Conservation (phyloP, 1,284 basidiomycete genomes). For the Marasmius sp. region DNA sequence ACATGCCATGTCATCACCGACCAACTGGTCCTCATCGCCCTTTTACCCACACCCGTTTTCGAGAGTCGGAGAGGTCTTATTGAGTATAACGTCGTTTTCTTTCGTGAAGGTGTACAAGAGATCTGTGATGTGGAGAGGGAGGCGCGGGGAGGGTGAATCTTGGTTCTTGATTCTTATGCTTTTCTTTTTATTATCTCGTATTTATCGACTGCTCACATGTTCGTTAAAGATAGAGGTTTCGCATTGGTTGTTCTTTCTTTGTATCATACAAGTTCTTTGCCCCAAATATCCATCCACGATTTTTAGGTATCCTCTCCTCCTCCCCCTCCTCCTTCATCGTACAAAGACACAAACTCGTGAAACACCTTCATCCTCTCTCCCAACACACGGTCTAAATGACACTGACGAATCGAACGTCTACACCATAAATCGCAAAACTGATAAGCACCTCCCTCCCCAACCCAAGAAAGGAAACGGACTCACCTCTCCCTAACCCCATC, state of each 20-base stretch:
- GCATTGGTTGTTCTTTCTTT: not conserved
- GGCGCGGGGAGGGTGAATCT: constrained; percentile 37
- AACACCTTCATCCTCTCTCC: constrained; percentile 44
- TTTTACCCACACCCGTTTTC: constrained; percentile 80
- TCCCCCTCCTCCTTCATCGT: constrained; percentile 31
- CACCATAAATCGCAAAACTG: no score
- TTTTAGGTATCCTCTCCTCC: no score
- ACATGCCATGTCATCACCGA: constrained; percentile 87
- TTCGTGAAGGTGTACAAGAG: constrained; percentile 78
- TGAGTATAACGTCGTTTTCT: constrained; percentile 92
- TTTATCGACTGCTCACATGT: no score
- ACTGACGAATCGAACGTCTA: constrained; percentile 37
- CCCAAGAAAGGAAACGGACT: constrained; percentile 8
- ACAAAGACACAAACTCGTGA: constrained; percentile 40
- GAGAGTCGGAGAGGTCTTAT: constrained; percentile 79
- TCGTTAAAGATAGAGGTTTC: no score
- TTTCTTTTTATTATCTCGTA: not conserved
- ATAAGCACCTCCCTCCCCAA: not conserved
- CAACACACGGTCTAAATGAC: constrained; percentile 29
- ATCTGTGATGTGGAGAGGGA: constrained; percentile 73
- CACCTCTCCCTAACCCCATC: constrained; percentile 30
- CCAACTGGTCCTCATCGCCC: constrained; percentile 77
- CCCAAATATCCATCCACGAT: not conserved
- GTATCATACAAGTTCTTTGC: not conserved
- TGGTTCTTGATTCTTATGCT: no score